Conservation (phyloP, 345 rosid species). For the Eucalyptus camaldulensis region DNA sequence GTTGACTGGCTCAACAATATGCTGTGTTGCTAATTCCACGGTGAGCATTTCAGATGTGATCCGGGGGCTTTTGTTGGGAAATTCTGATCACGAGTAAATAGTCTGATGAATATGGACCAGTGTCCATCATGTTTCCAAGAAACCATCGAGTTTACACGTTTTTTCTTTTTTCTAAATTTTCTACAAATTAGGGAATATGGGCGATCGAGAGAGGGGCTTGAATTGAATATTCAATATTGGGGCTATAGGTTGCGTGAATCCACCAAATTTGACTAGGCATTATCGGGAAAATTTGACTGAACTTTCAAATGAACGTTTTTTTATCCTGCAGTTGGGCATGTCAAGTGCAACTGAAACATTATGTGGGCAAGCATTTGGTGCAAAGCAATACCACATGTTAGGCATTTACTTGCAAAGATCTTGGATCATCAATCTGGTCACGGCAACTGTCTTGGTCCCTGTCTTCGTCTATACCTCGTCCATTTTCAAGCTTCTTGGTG, state of each 20-base stretch:
- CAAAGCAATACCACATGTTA: conserved; percentile 33
- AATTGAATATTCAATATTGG: neutral
- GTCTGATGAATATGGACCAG: neutral
- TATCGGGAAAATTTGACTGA: neutral
- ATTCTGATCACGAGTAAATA: neutral
- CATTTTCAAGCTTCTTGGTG: conserved; percentile 10
- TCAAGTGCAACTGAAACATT: conserved; percentile 47
- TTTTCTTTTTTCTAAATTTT: neutral
- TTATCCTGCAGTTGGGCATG: conserved; percentile 20
- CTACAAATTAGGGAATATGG: neutral
- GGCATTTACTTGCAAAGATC: conserved; percentile 46
- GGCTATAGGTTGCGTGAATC: neutral
- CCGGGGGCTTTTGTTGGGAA: neutral
- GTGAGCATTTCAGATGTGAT: neutral
- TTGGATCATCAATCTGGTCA: conserved; percentile 23
- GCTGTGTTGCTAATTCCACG: neutral
- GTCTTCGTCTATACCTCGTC: conserved; percentile 9
- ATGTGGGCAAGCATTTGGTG: conserved; percentile 53
- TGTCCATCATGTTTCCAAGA: neutral
- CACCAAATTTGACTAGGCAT: neutral
- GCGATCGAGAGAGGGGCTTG: neutral
- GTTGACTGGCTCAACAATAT: neutral
- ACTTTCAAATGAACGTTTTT: neutral
- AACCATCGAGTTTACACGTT: neutral
- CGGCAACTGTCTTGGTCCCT: conserved; percentile 17